These are phyloP conservation scores for Acacia crassicarpa DNA, from an alignment of 306 rosid genomes.

Conservation along the genomic window DNA sequence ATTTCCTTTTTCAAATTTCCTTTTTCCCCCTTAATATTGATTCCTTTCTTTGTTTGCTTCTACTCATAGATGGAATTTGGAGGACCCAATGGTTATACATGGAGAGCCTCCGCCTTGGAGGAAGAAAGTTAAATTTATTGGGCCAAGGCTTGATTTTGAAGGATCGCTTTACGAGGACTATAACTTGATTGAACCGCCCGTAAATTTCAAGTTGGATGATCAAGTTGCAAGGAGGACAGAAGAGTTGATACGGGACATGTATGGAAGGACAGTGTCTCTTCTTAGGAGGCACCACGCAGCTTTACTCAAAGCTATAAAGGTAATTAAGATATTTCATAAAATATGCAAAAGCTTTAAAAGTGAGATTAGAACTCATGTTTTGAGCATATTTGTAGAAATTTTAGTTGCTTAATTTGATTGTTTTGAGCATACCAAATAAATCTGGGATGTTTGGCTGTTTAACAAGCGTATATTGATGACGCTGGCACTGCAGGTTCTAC, in stretches of 20 bases:
- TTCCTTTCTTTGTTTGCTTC: constrained; percentile 14
- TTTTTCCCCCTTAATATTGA: constrained; percentile 16
- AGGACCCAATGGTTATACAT: constrained; percentile 88
- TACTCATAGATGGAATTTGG: constrained; percentile 85
- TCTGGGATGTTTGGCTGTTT: constrained; percentile 9
- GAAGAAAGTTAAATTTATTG: constrained; percentile 69
- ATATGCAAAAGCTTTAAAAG: neutral
- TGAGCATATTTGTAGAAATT: neutral
- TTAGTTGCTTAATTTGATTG: no score
- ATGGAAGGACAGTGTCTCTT: constrained; percentile 63
- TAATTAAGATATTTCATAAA: constrained; percentile 25
- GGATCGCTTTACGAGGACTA: constrained; percentile 89
- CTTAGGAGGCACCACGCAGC: constrained; percentile 86
- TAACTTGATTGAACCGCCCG: constrained; percentile 67
- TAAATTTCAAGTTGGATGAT: constrained; percentile 86
- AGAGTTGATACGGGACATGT: constrained; percentile 65
- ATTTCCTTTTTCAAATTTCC: constrained; percentile 13
- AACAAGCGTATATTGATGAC: neutral
- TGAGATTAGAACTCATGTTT: neutral
- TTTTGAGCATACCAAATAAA: neutral
- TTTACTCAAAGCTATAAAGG: constrained; percentile 82
- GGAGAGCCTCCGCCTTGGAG: constrained; percentile 98
- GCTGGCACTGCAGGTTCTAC: constrained; percentile 72
- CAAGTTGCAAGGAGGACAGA: constrained; percentile 77
- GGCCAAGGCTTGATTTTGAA: constrained; percentile 94